These are phyloP conservation scores for Rhodotorula paludigena DNA, from an alignment of 768 basidiomycete species.

Conservation along the genomic window DNA sequence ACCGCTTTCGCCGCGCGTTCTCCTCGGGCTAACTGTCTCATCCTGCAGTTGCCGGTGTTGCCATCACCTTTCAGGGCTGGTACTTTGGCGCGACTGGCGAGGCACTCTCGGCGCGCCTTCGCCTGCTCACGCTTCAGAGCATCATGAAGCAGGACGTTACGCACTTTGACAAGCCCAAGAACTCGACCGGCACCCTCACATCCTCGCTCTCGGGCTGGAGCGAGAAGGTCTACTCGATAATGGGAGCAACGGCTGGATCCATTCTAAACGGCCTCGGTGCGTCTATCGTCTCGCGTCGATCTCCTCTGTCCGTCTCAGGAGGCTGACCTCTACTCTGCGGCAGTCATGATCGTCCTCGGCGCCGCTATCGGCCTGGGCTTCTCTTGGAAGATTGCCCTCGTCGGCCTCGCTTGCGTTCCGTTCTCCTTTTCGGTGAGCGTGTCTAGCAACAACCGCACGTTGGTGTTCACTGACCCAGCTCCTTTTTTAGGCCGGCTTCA, in stretches of 20 bases:
- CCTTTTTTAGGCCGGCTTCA: slow-evolving; percentile 57
- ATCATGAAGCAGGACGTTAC: slow-evolving; percentile 72
- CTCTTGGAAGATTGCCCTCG: slow-evolving; percentile 72
- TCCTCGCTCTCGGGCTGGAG: slow-evolving; percentile 75
- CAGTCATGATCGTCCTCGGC: slow-evolving; percentile 46
- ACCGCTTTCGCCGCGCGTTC: too few species aligned
- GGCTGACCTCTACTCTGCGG: too few species aligned
- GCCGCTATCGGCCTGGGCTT: slow-evolving; percentile 69
- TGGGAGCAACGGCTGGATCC: slow-evolving; percentile 66
- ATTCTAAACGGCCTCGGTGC: too few species aligned
- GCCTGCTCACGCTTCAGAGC: slow-evolving; percentile 67
- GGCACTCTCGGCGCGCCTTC: slow-evolving; percentile 63
- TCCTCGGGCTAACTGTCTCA: too few species aligned
- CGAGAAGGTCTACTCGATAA: slow-evolving; percentile 62
- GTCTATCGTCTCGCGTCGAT: too few species aligned
- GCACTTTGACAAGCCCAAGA: slow-evolving; percentile 40
- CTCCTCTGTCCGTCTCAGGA: too few species aligned
- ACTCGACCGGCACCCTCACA: slow-evolving; percentile 72
- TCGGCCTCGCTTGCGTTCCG: too few species aligned
- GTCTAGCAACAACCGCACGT: too few species aligned
- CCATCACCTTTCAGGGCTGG: slow-evolving; percentile 66
- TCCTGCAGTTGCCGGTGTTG: too few species aligned
- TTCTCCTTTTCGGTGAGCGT: too few species aligned
- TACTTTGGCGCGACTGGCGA: slow-evolving; percentile 67
- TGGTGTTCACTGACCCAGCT: slow-evolving; percentile 54